A percentile compares a stretch with the other conserved stretches of the same genome.
These are phyloP conservation scores for Populus euphratica DNA, from an alignment of 345 rosid genomes.

Conservation along the genomic window DNA sequence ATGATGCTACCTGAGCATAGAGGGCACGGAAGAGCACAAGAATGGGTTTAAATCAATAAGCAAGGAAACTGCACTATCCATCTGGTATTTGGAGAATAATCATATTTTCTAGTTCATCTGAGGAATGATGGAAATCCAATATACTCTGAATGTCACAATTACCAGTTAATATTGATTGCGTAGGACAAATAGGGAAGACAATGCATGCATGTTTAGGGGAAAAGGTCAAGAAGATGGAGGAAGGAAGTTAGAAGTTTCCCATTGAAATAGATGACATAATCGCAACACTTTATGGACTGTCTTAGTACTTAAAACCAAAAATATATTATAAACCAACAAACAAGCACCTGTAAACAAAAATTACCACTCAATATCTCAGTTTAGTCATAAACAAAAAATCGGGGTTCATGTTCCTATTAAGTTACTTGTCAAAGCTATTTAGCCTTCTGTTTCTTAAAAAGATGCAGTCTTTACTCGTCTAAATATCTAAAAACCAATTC, in stretches of 20 bases:
- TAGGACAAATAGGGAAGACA: neutral
- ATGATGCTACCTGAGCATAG: slow-evolving; percentile 65
- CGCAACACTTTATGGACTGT: neutral
- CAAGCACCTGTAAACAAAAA: neutral
- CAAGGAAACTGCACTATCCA: slow-evolving; percentile 15
- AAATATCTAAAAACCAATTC: neutral
- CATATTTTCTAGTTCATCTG: neutral
- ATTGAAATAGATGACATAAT: neutral
- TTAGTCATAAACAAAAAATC: neutral
- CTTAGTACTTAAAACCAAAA: neutral
- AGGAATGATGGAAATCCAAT: neutral
- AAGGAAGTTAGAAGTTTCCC: neutral
- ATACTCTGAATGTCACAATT: neutral
- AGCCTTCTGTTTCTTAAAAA: neutral
- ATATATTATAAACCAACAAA: neutral
- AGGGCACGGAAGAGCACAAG: slow-evolving; percentile 5
- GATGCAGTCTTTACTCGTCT: neutral
- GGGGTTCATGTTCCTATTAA: neutral
- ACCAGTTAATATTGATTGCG: neutral
- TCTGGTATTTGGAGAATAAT: neutral
- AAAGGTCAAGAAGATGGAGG: neutral
- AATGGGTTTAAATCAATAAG: neutral
- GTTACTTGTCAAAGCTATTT: neutral
- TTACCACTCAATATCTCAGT: neutral
- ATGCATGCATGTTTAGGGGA: neutral